A percentile compares a stretch with the other conserved stretches of the same genome.
Evolutionary conservation across 148 eudicot genomes (phyloP).

Genomic region (Amaranthus hypochondriacus): DNA sequence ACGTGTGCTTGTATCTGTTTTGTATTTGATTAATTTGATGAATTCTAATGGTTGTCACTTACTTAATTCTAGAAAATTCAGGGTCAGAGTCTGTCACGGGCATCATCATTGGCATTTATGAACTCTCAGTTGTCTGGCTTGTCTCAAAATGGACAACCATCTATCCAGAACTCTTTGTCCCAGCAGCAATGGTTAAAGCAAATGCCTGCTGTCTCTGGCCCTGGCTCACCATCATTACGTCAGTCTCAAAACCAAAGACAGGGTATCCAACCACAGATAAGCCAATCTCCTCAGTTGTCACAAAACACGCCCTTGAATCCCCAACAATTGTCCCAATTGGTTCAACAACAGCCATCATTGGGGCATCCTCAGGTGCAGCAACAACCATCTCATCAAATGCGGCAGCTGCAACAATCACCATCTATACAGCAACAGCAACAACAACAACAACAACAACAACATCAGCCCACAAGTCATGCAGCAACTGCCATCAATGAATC

Average conservation of each 20-base stretch:
- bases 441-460: constrained; percentile 27
- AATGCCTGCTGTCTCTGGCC: constrained; percentile 60
- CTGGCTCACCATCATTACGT: constrained; percentile 67
- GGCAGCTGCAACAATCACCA: constrained; percentile 34
- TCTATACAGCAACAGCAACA: constrained; percentile 35
- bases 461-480: constrained; percentile 28
- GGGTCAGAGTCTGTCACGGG: constrained; percentile 53
- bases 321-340: constrained; percentile 74
- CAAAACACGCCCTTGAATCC: constrained; percentile 55
- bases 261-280: constrained; percentile 52
- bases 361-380: constrained; percentile 49
- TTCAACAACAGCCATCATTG: constrained; percentile 46
- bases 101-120: constrained; percentile 56
- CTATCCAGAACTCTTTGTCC: constrained; percentile 49
- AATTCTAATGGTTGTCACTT: constrained; percentile 11
- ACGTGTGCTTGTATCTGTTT: not conserved
- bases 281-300: constrained; percentile 55
- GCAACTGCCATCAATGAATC: constrained; percentile 42
- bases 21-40: not conserved
- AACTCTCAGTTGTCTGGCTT: constrained; percentile 59
- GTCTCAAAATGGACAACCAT: constrained; percentile 70
- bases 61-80: constrained; percentile 46
- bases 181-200: constrained; percentile 93
- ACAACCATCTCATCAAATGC: constrained; percentile 38
- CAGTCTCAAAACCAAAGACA: constrained; percentile 64